Evolutionary conservation across 108 stramenopile genomes (phyloP), one percentile per base, ranked within the genome.

Genomic region (Pseudonitzschia delicatissima): DNA sequence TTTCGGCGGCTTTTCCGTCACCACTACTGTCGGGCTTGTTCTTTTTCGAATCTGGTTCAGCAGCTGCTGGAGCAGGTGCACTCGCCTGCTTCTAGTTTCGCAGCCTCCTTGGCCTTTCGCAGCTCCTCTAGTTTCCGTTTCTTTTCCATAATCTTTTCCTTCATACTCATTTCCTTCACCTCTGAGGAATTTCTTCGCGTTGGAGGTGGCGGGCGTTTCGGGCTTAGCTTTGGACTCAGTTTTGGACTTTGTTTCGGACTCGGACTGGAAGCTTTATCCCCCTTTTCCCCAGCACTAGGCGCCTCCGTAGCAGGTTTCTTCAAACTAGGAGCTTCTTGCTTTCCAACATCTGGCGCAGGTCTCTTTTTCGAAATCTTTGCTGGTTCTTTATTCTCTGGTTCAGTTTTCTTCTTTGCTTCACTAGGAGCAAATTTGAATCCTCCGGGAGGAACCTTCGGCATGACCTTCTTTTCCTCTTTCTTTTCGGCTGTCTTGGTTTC

Each of bases 351-450:
- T 17, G 35, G 37, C 21, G 60, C 36, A n/a, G 39, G 25, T 27
- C 36, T 35, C 9, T 61, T 53, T 13, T 39, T 42, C 13, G 50
- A 12, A n/a, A 35, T 44, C 7, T 23, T 28, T 11, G 4, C 55
- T 27, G 44, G 3, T 32, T 8, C 18, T 36, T 27, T 5, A 23
- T 68, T 32, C 7, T 62, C 21, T 45, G 55, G 31, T 15, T 31
- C 18, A 26, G 9, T 42, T 23, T 13, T 40, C 25, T 26, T 36
- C 23, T 12, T 12, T 5, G 23, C 23, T 25, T 23, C 18, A 57
- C 81, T 78, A 23, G 85, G 85, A n/a, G 76, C 85, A 68, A 81
- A 86, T 27, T 69, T 81, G 45, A 86, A 86, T 18, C 85, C 85
- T 55, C 79, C 82, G 50, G 51, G 18, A 5, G 85, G 85, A 17